phyloP scores from a whole-genome alignment of 345 rosid species.

The Moringa oleifera region DNA sequence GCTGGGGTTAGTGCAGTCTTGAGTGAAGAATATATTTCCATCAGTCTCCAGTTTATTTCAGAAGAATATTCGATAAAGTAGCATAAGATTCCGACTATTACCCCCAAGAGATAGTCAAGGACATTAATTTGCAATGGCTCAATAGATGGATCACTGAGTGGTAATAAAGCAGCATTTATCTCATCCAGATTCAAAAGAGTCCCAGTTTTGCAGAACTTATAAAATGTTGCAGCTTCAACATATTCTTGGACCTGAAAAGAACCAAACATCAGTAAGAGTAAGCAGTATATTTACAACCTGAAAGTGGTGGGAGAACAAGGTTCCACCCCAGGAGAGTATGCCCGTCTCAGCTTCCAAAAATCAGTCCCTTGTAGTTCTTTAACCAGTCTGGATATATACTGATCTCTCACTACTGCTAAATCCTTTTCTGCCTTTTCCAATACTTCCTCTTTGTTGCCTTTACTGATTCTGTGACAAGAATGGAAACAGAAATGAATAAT shows the following conservation, averaged over 20 bases:
- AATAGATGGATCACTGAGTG: constrained; percentile 56
- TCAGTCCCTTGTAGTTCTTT: constrained; percentile 86
- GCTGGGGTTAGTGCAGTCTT: neutral
- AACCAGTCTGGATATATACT: constrained; percentile 54
- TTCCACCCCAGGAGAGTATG: constrained; percentile 92
- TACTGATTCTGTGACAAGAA: constrained; percentile 51
- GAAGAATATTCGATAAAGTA: neutral
- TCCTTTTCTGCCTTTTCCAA: constrained; percentile 80
- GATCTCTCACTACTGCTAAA: constrained; percentile 57
- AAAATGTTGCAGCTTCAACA: constrained; percentile 93
- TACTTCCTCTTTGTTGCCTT: constrained; percentile 63
- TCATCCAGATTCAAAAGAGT: constrained; percentile 63
- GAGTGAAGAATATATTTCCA: neutral
- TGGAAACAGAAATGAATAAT: too few species aligned
- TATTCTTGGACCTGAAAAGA: constrained; percentile 82
- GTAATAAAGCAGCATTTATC: constrained; percentile 58
- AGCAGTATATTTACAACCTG: constrained; percentile 3
- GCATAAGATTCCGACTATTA: constrained; percentile 19
- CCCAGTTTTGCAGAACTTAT: constrained; percentile 70
- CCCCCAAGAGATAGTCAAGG: constrained; percentile 95
- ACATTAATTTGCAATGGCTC: constrained; percentile 81
- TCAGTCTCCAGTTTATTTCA: neutral
- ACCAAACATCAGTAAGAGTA: constrained; percentile 2
- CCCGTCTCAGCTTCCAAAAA: constrained; percentile 87
- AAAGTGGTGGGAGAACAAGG: constrained; percentile 7